Percentiles rank a stretch among this genome's conserved stretches.
phyloP scores from a whole-genome alignment of 768 basidiomycete genomes.

The Suillus weaverae region DNA sequence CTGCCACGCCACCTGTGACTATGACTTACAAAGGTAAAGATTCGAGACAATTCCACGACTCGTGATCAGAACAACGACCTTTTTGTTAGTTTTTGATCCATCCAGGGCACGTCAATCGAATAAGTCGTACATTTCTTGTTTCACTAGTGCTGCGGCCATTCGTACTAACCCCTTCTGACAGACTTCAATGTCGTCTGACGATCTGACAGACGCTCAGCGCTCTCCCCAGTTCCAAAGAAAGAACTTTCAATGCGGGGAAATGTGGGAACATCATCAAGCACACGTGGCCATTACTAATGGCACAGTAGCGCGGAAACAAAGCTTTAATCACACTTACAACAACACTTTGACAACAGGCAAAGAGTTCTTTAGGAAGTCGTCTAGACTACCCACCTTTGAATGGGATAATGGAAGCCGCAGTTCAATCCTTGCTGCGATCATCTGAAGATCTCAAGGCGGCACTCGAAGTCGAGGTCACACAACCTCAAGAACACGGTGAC shows the following conservation, averaged over 20 bases:
- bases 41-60: conserved; percentile 7
- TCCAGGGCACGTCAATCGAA: background rate
- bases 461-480: conserved; percentile 35
- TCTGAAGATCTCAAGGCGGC: conserved; percentile 48
- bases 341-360: background rate
- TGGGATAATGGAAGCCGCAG: conserved; percentile 12
- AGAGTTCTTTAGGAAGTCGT: conserved; percentile 9
- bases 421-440: conserved; percentile 33
- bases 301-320: background rate
- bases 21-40: background rate
- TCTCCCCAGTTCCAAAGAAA: background rate
- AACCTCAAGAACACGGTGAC: conserved; percentile 3
- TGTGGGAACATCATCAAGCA: conserved; percentile 24
- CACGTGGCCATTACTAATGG: conserved; percentile 10
- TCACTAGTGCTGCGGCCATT: conserved; percentile 1
- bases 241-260: conserved; percentile 27
- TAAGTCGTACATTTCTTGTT: background rate
- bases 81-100: conserved; percentile 4
- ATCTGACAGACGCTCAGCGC: background rate
- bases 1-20: conserved; percentile 11
- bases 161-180: background rate
- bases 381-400: conserved; percentile 16
- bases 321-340: background rate
- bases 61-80: conserved; percentile 7
- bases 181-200: background rate